Base-by-base conservation (phyloP, 2,329 filamentous ascomycete genomes). In the Xylariaceae sp. region DNA sequence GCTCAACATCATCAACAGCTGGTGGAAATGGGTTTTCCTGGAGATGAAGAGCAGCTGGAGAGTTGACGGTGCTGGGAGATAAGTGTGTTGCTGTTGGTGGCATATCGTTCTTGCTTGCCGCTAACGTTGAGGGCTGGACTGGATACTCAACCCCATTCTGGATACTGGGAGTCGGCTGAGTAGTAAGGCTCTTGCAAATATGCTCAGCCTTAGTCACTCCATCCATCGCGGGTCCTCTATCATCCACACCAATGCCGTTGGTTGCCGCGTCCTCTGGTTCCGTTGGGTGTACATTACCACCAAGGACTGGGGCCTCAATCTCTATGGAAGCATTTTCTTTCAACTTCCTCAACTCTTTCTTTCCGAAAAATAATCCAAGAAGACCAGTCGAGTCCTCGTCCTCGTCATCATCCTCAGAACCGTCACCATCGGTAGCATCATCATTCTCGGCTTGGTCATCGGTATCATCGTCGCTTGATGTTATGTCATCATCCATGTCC, bases 401-500 rank as follows among this genome's bases (percentile, higher is more conserved):
- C 18, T 70, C 75, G 8, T 72, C 71, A 19, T 69, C 69, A 21
- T 69, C 76, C 5, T 76, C 76, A 9, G 76, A 75, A 2, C 73
- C 74, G n/a, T 74, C 74, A 1, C 68, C 70, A 2, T 70, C 67
- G 7, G 29, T n/a, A 12, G 12, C 45, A 44, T 29, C 37, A n/a
- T 69, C 68, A 26, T 71, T 69, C 3, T 74, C 74, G 5, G 71
- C 74, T 30, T 72, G 73, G 43, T 72, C 76, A 16, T 76, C 74
- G 65, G 75, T 73, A 42, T 65, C 63, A 5, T 65, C 67, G 26
- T 85, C 81, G 26, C 77, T 81, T 2, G 81, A 83, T 2, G 80
- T 81, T 60, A 84, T 70, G 53, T 86, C 83, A 55, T 86, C 83
- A 59, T 86, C 83, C 83, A 87, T 87, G 61, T 85, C 82, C 19